Evolutionary conservation across 208 protist species (phyloP), one percentile per base, ranked within the genome.

Genomic region (Endotrypanum monterogeii): DNA sequence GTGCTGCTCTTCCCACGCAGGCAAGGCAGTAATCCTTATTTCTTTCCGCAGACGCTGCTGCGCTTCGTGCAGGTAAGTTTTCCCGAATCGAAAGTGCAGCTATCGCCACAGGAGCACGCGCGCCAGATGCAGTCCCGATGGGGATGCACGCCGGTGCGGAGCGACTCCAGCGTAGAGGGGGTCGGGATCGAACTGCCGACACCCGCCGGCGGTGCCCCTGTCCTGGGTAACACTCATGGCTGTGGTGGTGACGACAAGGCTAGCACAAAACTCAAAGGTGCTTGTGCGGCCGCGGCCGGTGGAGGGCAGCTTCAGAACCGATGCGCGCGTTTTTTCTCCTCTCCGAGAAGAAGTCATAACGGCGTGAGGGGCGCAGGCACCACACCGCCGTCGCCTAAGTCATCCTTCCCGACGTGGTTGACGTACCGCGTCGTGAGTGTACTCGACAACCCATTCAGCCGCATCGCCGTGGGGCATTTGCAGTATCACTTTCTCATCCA

Each of bases 1-100:
- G 79, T 75, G 63, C 73, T 89, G 54, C 58, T 89, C 57, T 89
- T 84, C 23, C 78, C 85, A 5, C 79, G 75, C 4, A 72, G 80
- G 61, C 85, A 89, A 37, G 81, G 85, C 30, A 86, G 85, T 44
- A 73, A 78, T 0, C 85, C 85, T 3, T 81, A 80, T 65, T 72
- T 86, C 32, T 82, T 82, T 37, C 77, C 85, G 0, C 85, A 83
- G 60, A 84, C 85, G 7, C 70, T 86, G 0, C 65, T 89, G 57
- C 75, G 75, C 14, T 18, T 76, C 32, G 71, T 84, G 20, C 68
- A 73, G 11, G 28, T 79, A 28, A 52, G 37, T 58, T 69, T 75
- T 35, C 51, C 73, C 52, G 66, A 62, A 11, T 23, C 73, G 57
- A 73, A 16, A 7, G 58, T 56, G 14, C 74, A 79, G 74, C 56